Evolutionary conservation across 2,329 filamentous ascomycete species (phyloP).

Genomic region (Diaporthe longicolla): DNA sequence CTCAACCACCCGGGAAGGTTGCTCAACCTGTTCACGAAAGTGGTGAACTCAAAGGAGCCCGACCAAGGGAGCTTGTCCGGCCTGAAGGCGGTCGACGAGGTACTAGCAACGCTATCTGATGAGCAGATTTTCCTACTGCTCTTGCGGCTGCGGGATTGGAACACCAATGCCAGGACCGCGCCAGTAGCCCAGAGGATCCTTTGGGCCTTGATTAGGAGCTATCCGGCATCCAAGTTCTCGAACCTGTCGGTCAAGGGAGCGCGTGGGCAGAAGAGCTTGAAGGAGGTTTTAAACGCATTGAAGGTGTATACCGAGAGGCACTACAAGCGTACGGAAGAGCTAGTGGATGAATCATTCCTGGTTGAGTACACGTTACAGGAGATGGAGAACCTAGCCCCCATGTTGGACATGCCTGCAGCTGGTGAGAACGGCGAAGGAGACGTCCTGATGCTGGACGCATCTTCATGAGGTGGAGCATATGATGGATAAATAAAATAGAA

Average conservation of each 20-base stretch:
- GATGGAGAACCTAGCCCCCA: conserved; percentile 82
- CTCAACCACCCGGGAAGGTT: conserved; percentile 94
- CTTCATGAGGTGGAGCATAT: conserved; percentile 32
- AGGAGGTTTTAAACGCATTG: conserved; percentile 89
- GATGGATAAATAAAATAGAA: conserved; percentile 5
- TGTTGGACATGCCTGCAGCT: conserved; percentile 46
- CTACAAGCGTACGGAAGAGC: conserved; percentile 88
- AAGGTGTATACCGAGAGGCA: conserved; percentile 93
- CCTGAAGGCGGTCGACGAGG: conserved; percentile 81
- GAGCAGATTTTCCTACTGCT: conserved; percentile 90
- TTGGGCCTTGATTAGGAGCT: conserved; percentile 82
- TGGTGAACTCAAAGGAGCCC: conserved; percentile 74
- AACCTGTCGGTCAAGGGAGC: conserved; percentile 74
- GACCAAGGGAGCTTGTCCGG: conserved; percentile 77
- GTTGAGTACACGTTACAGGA: conserved; percentile 93
- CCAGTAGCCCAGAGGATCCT: conserved; percentile 89
- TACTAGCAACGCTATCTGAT: conserved; percentile 82
- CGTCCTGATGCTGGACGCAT: conserved; percentile 48
- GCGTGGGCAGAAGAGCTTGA: conserved; percentile 75
- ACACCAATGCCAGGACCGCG: conserved; percentile 91
- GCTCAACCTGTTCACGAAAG: conserved; percentile 85
- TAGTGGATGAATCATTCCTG: conserved; percentile 94
- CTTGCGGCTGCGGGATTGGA: conserved; percentile 92
- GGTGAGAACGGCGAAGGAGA: conserved; percentile 44
- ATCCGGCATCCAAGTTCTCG: conserved; percentile 83